Evolutionary conservation across 2,329 filamentous ascomycete genomes (phyloP).

Genomic region (Diatrype stigma): DNA sequence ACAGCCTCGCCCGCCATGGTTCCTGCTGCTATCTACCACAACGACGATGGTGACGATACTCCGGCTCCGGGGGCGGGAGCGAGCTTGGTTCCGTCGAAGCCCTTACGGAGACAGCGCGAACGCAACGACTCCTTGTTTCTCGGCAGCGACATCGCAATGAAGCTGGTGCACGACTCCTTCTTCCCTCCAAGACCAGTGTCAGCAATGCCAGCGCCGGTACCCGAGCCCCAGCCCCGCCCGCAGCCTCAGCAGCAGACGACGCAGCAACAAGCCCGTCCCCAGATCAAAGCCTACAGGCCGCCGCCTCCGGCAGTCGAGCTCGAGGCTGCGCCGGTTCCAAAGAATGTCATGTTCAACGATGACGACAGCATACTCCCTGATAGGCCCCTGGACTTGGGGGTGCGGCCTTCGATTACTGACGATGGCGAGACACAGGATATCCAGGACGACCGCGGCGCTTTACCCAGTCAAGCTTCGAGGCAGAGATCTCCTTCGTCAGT

Average conservation of each 20-base stretch:
- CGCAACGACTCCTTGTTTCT: slow-evolving; percentile 15
- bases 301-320: background rate
- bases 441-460: slow-evolving; percentile 4
- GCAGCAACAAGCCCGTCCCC: background rate
- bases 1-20: background rate
- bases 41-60: background rate
- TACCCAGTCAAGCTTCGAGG: slow-evolving; percentile 15
- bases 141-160: background rate
- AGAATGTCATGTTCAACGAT: background rate
- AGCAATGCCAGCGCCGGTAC: background rate
- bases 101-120: background rate
- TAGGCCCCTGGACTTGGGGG: background rate
- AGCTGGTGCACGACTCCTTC: slow-evolving; percentile 11
- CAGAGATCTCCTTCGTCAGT: background rate
- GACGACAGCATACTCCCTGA: slow-evolving; percentile 1
- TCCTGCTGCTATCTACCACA: background rate
- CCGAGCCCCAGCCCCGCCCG: background rate
- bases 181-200: slow-evolving; percentile 4
- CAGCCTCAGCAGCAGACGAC: background rate
- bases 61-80: background rate
- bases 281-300: background rate
- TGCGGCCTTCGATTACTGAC: background rate
- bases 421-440: background rate
- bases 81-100: background rate
- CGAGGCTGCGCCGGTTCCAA: background rate